Base-by-base conservation (phyloP, 768 basidiomycete species). In the Russula abietina region DNA sequence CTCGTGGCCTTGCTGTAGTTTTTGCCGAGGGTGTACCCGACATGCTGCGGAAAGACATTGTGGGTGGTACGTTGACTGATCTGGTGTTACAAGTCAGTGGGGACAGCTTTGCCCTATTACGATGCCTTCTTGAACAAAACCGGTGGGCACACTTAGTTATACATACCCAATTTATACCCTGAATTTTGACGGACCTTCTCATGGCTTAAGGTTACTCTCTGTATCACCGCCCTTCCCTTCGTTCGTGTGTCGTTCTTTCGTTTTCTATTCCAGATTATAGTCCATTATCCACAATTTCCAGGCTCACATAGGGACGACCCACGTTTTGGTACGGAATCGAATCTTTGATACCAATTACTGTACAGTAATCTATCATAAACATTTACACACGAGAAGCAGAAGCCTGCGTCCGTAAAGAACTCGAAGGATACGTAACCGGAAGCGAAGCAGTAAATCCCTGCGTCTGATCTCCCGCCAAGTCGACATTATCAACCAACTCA, bases 1-100 rank as follows among this genome's bases (percentile, higher is more conserved):
- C 26, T 39, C 56, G 59, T 43, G 64, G 64, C 9, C 63, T 65
- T 46, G 64, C 64, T 2, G 61, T 46, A 19, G 61, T 65, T 30
- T 63, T 65, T 32, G 60, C 56, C n/a, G 64, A 65, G 49, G 64
- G 57, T 19, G 55, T 62, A 9, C 60, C 61, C 11, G 54, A 56
- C 11, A 55, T 64, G n/a, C 39, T 32, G 39, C 16, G 22, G 7
- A 24, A 43, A 9, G 60, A 57, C 28, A 0, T 38, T 17, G 36
- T 39, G 2, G 28, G 19, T 19, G 7, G 63, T 64, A 33, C 16
- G 63, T 43, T 24, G 22, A 19, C 17, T 22, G 0, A 4, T n/a
- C 19, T 45, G 14, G 22, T 38, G 12, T 10, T 6, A 7, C 16
- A 64, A 60, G 22, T n/a, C 48, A 48, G 16, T 64, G 63, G 63